Evolutionary conservation across 768 basidiomycete species (phyloP).

Genomic region (Xerocomellus chrysenteron): DNA sequence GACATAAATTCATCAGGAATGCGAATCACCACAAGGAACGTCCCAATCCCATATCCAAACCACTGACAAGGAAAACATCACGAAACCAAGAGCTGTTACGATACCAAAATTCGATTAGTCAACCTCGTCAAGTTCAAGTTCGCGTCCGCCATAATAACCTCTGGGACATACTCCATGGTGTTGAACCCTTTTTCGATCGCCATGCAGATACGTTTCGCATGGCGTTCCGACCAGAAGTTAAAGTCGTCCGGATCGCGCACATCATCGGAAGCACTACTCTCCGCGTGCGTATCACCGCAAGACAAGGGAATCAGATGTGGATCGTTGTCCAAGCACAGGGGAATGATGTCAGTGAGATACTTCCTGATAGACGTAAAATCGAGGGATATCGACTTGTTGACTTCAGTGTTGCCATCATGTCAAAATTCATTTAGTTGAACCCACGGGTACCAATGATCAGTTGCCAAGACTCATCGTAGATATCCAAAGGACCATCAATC

Average conservation of each 20-base stretch:
- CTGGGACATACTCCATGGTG: constrained; percentile 84
- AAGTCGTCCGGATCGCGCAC: constrained; percentile 87
- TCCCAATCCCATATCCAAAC: background rate
- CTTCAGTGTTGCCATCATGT: constrained; percentile 37
- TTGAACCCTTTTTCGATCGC: constrained; percentile 80
- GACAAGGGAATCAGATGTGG: constrained; percentile 75
- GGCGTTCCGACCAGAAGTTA: constrained; percentile 85
- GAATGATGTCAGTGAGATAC: constrained; percentile 73
- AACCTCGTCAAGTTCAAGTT: constrained; percentile 83
- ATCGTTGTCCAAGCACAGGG: constrained; percentile 85
- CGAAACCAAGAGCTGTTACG: constrained; percentile 54
- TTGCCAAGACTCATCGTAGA: constrained; percentile 63
- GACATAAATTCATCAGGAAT: too few species aligned
- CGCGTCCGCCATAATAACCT: constrained; percentile 94
- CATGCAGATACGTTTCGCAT: constrained; percentile 85
- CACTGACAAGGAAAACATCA: constrained; percentile 11
- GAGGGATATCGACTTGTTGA: constrained; percentile 62
- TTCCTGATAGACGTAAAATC: constrained; percentile 66
- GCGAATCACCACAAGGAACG: background rate
- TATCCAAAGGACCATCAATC: constrained; percentile 80
- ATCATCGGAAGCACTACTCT: constrained; percentile 27
- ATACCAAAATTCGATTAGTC: constrained; percentile 78
- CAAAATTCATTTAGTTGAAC: background rate
- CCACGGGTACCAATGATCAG: background rate
- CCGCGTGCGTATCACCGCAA: constrained; percentile 41